phyloP scores from a whole-genome alignment of 495 filamentous ascomycete genomes.

The Staphylotrichum longicolle region DNA sequence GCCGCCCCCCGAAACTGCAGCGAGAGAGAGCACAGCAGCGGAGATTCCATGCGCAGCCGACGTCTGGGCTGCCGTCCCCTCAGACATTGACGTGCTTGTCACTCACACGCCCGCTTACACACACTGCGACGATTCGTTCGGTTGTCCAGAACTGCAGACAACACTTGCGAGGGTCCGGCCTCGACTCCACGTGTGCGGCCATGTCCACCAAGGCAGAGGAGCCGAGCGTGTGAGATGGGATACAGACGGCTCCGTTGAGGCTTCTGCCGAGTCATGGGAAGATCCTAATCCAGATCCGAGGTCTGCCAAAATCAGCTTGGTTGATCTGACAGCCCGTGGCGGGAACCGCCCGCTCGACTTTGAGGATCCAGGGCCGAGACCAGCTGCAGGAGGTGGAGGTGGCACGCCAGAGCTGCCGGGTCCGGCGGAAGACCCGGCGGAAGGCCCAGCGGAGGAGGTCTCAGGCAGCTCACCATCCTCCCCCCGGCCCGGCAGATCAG shows the following conservation, averaged over 20 bases:
- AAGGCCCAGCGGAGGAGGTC: constrained; percentile 8
- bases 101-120: constrained; percentile 77
- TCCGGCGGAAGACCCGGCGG: too few species aligned
- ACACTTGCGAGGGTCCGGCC: constrained; percentile 77
- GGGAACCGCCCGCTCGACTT: constrained; percentile 36
- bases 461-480: background rate
- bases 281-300: constrained; percentile 38
- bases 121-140: constrained; percentile 64
- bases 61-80: constrained; percentile 62
- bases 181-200: constrained; percentile 80
- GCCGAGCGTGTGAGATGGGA: constrained; percentile 60
- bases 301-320: constrained; percentile 44
- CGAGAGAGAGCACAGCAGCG: constrained; percentile 26
- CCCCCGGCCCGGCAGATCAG: too few species aligned
- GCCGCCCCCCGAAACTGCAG: constrained; percentile 1
- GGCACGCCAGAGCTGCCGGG: background rate
- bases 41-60: constrained; percentile 33
- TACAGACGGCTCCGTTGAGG: constrained; percentile 31
- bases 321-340: constrained; percentile 41
- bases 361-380: background rate
- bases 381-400: constrained; percentile 19
- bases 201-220: constrained; percentile 70
- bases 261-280: constrained; percentile 35
- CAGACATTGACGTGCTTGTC: constrained; percentile 72
- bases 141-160: constrained; percentile 68